These are phyloP conservation scores for Trebouxia sp. DNA, from an alignment of 139 green algal genomes.

Conservation along the genomic window DNA sequence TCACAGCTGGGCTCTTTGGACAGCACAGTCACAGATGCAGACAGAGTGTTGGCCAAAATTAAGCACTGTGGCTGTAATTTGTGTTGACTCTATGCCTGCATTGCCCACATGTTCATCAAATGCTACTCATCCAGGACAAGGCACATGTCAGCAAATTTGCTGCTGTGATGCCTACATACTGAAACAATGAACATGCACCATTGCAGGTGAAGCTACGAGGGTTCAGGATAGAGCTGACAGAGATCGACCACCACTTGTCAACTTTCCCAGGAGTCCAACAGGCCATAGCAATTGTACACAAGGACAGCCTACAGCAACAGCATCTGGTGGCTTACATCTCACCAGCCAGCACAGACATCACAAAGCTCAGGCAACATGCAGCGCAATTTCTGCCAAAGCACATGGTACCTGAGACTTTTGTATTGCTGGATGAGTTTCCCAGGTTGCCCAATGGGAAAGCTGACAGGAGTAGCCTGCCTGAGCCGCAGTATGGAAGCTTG, in stretches of 20 bases:
- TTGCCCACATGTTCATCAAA: too few species aligned
- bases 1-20: too few species aligned
- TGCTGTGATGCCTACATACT: too few species aligned
- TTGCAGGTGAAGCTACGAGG: conserved; percentile 63
- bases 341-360: conserved; percentile 12
- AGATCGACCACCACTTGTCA: conserved; percentile 53
- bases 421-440: conserved; percentile 26
- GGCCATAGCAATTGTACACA: conserved; percentile 7
- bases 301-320: conserved; percentile 2
- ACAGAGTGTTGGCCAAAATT: too few species aligned
- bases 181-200: too few species aligned
- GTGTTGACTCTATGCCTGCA: too few species aligned
- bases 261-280: conserved; percentile 23
- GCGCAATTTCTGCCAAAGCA: conserved; percentile 10
- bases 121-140: too few species aligned
- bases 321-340: conserved; percentile 36
- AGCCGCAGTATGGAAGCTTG: conserved; percentile 21
- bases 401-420: conserved; percentile 36
- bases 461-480: conserved; percentile 30
- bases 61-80: too few species aligned
- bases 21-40: too few species aligned
- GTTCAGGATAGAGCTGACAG: conserved; percentile 63
- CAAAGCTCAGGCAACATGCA: neutral
- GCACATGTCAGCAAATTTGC: too few species aligned
- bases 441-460: conserved; percentile 36